phyloP scores from a whole-genome alignment of 345 rosid genomes.

The Pistacia integerrima region DNA sequence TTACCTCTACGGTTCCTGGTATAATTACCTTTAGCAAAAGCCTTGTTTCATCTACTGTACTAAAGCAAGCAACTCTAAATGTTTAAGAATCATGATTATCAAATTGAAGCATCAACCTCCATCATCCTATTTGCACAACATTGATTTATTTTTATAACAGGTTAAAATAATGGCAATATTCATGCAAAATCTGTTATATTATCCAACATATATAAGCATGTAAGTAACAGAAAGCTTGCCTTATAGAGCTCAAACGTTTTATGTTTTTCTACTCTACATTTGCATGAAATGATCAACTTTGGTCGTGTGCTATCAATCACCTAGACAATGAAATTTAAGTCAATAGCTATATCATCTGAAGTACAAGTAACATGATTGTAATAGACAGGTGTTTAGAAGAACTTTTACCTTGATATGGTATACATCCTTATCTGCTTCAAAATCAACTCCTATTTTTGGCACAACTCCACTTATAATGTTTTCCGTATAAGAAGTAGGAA shows the following conservation, averaged over 20 bases:
- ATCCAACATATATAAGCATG: background rate
- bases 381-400: too few relatives aligned
- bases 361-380: background rate
- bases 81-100: background rate
- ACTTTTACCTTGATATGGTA: constrained; percentile 21
- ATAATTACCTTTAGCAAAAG: background rate
- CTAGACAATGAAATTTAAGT: constrained; percentile 30
- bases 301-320: constrained; percentile 37
- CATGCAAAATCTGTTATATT: too few relatives aligned
- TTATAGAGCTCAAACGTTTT: constrained; percentile 50
- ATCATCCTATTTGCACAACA: background rate
- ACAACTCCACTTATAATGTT: constrained; percentile 2
- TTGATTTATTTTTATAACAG: too few relatives aligned
- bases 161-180: background rate
- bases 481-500: constrained; percentile 22
- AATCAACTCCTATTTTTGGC: constrained; percentile 12
- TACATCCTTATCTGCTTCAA: constrained; percentile 4
- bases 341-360: background rate
- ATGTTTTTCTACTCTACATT: constrained; percentile 47
- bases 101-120: background rate
- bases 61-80: constrained; percentile 12
- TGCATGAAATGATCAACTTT: constrained; percentile 45
- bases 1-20: too few relatives aligned
- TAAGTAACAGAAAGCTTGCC: constrained; percentile 41
- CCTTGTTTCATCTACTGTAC: constrained; percentile 15